Percentiles rank a stretch among this genome's conserved stretches.
Evolutionary conservation across 1,139 yeast species (phyloP).

Genomic region (Yamadazyma triangularis): DNA sequence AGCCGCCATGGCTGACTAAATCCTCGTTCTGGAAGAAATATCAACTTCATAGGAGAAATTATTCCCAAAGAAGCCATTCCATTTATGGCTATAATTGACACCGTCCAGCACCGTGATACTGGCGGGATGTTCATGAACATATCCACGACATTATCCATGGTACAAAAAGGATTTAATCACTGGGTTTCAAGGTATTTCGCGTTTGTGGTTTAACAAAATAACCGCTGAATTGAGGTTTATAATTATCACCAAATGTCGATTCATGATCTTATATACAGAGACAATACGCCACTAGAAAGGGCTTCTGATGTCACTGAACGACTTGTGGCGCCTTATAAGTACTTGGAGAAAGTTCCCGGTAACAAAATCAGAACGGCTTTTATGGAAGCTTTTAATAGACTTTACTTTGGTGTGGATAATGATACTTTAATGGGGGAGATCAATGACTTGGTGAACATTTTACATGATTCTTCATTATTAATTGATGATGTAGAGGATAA

Average conservation of each 20-base stretch:
- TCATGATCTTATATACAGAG: conserved; percentile 9
- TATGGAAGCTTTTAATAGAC: conserved; percentile 27
- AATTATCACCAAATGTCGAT: no score
- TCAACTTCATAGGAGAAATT: conserved; percentile 10
- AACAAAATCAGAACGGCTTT: conserved; percentile 27
- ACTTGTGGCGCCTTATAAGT: conserved; percentile 23
- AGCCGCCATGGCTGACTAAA: conserved; percentile 36
- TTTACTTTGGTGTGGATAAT: conserved; percentile 23
- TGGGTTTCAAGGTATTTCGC: no score
- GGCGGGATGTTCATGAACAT: conserved; percentile 21
- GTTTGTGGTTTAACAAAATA: no score
- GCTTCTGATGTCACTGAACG: conserved; percentile 6
- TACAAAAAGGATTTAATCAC: no score
- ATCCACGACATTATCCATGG: conserved; percentile 10
- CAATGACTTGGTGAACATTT: conserved; percentile 22
- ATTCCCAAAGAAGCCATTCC: conserved; percentile 4
- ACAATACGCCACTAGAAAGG: conserved; percentile 11
- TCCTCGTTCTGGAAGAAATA: conserved; percentile 22
- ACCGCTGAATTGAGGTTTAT: no score
- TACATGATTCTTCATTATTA: conserved; percentile 27
- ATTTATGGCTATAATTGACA: conserved; percentile 1
- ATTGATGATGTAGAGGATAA: conserved; percentile 88
- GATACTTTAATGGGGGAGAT: conserved; percentile 15
- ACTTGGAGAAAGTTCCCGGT: conserved; percentile 28
- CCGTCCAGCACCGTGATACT: conserved; percentile 14